Evolutionary conservation across 306 rosid species (phyloP), one percentile per base, ranked within the genome.

Genomic region (Chamaecrista fasciculata): DNA sequence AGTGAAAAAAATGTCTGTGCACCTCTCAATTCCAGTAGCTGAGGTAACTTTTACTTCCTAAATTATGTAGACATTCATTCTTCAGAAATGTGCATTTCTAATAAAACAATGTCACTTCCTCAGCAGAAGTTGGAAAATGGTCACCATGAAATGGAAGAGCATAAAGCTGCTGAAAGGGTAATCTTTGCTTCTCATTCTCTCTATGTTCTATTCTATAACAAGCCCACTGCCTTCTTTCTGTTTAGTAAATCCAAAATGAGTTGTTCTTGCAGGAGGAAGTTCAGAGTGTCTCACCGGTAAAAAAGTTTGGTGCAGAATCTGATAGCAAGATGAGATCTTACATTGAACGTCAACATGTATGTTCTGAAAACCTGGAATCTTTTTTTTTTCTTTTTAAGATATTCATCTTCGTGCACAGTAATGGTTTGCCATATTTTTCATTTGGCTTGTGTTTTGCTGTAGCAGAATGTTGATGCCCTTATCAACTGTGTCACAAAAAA

Each of bases 391-490:
- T 40, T 52, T n/a, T 61, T 48, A 9, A 4, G 60, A 58, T 74
- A 34, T 75, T 63, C 34, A 25, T 57, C 21, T 20, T 66, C 37
- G 26, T 56, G 36, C 43, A 52, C 37, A 56, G 53, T 62, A 40
- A 37, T 26, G 34, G 53, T 58, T 61, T 53, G 12, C 55, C 28
- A 61, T 34, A 29, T 70, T n/a, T n/a, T n/a, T n/a, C n/a, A n/a
- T n/a, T 58, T 71, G 66, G 84, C 52, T 31, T 62, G 15, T 26
- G 40, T 77, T 71, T 67, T 71, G 50, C 43, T 76, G 48, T 84
- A 91, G 97, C 96, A 88, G 85, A 86, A 78, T 70, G 97, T 88
- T 67, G 97, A 91, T 86, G 84, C 87, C 65, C 92, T 91, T 55
- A 81, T 91, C 69, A 81, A 78, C 73, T 86, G 97, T 76, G 97